These are phyloP conservation scores for Dactylellina sp. DNA, from an alignment of 2,329 filamentous ascomycete genomes.

Conservation along the genomic window DNA sequence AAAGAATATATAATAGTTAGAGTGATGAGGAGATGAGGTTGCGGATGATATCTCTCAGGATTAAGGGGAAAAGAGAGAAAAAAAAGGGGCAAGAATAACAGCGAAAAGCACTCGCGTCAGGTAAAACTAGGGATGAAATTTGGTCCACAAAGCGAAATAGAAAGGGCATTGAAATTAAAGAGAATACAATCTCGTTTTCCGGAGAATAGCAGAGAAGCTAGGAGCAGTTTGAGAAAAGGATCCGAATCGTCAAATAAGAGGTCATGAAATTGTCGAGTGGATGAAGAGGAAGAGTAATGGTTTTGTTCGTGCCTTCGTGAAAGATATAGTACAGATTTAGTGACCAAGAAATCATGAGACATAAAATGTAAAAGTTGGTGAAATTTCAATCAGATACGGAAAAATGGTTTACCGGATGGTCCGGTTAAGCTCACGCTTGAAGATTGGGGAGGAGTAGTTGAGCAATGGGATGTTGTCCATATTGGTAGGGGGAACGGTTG, in stretches of 20 bases:
- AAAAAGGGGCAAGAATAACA: too few relatives aligned
- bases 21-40: background rate
- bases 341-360: background rate
- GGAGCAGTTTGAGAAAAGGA: background rate
- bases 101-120: too few relatives aligned
- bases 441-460: background rate
- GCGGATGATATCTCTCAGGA: background rate
- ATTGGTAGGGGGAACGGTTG: constrained; percentile 12
- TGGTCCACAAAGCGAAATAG: too few relatives aligned
- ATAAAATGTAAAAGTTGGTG: constrained; percentile 3
- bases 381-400: background rate
- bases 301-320: background rate
- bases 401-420: constrained; percentile 21
- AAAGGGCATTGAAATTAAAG: too few relatives aligned
- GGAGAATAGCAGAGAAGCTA: too few relatives aligned
- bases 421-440: constrained; percentile 8
- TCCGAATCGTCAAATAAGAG: background rate
- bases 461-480: background rate
- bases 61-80: too few relatives aligned
- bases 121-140: too few relatives aligned
- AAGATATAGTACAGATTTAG: background rate
- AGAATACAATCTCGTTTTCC: too few relatives aligned
- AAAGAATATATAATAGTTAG: background rate
- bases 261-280: background rate
- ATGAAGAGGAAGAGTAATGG: background rate